Percentiles rank a stretch among this genome's conserved stretches.
phyloP scores from a whole-genome alignment of 2,329 filamentous ascomycete species.

The Epichloe elymi region DNA sequence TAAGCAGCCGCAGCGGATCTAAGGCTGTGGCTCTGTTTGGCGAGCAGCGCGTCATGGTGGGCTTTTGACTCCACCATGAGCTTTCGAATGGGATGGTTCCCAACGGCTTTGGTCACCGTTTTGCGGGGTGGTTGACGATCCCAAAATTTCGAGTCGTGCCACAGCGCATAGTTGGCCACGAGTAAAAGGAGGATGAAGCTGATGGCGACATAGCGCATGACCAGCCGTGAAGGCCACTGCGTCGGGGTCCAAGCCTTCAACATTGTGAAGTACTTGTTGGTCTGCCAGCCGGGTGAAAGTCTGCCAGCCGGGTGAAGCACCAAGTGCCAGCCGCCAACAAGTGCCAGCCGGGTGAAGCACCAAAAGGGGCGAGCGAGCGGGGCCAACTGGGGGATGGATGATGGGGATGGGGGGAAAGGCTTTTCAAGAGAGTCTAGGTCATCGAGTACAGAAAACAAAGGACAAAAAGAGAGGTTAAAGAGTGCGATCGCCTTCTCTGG shows the following conservation, averaged over 20 bases:
- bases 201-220: slow-evolving; percentile 17
- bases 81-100: slow-evolving; percentile 35
- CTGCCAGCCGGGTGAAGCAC: not conserved
- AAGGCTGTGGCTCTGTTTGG: slow-evolving; percentile 34
- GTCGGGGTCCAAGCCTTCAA: slow-evolving; percentile 2
- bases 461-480: not conserved
- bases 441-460: not conserved
- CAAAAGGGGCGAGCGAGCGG: not conserved
- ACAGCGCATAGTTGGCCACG: slow-evolving; percentile 19
- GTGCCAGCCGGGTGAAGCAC: not conserved
- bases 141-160: slow-evolving; percentile 16
- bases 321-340: not conserved
- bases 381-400: not conserved
- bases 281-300: not conserved
- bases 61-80: slow-evolving; percentile 34
- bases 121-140: slow-evolving; percentile 8
- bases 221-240: slow-evolving; percentile 15
- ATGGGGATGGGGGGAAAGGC: not conserved
- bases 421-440: not conserved
- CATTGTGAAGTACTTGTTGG: slow-evolving; percentile 1
- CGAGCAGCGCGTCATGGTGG: slow-evolving; percentile 27
- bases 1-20: slow-evolving; percentile 41
- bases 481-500: not conserved
- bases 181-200: slow-evolving; percentile 12
- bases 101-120: slow-evolving; percentile 11